Evolutionary conservation across 2,329 filamentous ascomycete genomes (phyloP).

Genomic region (Colletotrichum sp.): DNA sequence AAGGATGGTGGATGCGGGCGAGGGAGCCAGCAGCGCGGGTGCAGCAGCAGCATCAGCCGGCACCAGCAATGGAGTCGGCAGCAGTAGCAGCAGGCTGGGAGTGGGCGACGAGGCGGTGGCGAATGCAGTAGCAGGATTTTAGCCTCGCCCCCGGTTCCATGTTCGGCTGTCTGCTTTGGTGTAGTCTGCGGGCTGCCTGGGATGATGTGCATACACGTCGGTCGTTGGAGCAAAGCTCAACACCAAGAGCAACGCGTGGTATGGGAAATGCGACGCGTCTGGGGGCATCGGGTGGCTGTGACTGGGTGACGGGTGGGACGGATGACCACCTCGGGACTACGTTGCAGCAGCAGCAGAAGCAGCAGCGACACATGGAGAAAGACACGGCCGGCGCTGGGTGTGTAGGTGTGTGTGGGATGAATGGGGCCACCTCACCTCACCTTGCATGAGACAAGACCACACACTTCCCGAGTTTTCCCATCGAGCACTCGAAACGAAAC

Average conservation of each 20-base stretch:
- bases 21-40: constrained; percentile 8
- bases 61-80: background rate
- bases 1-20: constrained; percentile 7
- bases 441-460: constrained; percentile 10
- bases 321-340: background rate
- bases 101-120: constrained; percentile 7
- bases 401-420: background rate
- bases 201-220: background rate
- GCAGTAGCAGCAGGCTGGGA: background rate
- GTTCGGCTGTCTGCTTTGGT: background rate
- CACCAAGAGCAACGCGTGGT: constrained; percentile 21
- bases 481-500: background rate
- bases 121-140: constrained; percentile 5
- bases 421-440: constrained; percentile 16
- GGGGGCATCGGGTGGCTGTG: background rate
- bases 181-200: background rate
- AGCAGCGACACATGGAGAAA: background rate
- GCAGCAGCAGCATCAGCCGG: background rate
- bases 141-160: background rate
- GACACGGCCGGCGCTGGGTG: background rate
- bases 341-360: background rate
- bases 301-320: constrained; percentile 6
- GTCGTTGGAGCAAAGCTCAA: background rate
- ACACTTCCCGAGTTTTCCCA: background rate
- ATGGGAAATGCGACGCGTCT: constrained; percentile 20